phyloP scores from a whole-genome alignment of 179 eudicot species.

The Actinidia polygama region DNA sequence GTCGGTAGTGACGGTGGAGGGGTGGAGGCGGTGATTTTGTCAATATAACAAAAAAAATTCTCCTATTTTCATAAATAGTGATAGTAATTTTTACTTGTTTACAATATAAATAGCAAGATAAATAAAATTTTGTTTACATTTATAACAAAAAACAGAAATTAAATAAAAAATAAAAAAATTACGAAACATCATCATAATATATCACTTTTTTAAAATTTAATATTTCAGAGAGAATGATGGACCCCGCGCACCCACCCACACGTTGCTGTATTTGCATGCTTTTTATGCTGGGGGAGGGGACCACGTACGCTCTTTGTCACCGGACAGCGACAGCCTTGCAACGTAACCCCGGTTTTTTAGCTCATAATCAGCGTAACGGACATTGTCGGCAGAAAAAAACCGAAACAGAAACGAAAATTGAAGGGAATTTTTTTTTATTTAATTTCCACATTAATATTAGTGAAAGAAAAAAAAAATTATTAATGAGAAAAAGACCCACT shows the following conservation, averaged over 20 bases:
- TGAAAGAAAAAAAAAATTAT: background rate
- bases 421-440: background rate
- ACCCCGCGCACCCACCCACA: constrained; percentile 3
- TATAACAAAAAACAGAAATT: too few species aligned
- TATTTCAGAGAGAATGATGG: constrained; percentile 12
- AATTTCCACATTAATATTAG: background rate
- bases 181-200: too few species aligned
- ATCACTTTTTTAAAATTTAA: too few species aligned
- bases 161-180: too few species aligned
- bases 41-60: too few species aligned
- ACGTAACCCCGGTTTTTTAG: background rate
- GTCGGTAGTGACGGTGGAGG: too few species aligned
- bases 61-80: too few species aligned
- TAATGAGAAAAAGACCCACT: background rate
- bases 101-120: too few species aligned
- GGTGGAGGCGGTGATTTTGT: too few species aligned
- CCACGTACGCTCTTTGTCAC: constrained; percentile 12
- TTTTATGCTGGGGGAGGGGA: background rate
- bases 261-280: background rate
- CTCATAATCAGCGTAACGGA: background rate
- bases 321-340: background rate
- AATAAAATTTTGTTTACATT: too few species aligned
- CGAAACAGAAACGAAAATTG: background rate
- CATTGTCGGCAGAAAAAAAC: background rate
- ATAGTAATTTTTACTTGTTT: too few species aligned